phyloP scores from a whole-genome alignment of 345 rosid species.

The Orychophragmus violaceus region DNA sequence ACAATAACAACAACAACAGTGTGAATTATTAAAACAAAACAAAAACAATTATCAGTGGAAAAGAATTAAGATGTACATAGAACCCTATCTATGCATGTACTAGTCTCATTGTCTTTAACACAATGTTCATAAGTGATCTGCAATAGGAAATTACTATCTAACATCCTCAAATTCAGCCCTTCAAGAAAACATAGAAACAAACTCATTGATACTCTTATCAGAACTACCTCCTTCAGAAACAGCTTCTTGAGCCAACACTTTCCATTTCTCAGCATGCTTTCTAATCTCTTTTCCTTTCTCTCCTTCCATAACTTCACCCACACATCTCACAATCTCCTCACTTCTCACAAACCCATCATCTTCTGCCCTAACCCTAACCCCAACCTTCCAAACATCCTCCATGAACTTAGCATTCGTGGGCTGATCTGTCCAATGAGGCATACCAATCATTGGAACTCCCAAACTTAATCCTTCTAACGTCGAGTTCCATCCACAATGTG shows the following conservation, averaged over 20 bases:
- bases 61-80: too few relatives aligned
- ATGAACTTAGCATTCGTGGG: constrained; percentile 35
- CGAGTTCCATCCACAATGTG: constrained; percentile 55
- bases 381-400: constrained; percentile 43
- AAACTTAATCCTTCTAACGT: constrained; percentile 22
- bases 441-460: constrained; percentile 38
- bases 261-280: constrained; percentile 44
- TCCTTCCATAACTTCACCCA: constrained; percentile 51
- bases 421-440: constrained; percentile 38
- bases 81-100: too few relatives aligned
- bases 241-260: constrained; percentile 39
- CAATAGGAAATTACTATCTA: background rate
- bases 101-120: background rate
- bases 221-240: constrained; percentile 55
- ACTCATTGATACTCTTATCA: constrained; percentile 36
- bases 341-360: constrained; percentile 28
- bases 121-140: background rate
- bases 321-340: constrained; percentile 43
- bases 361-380: constrained; percentile 32
- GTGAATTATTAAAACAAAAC: background rate
- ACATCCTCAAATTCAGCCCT: background rate
- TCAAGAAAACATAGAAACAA: constrained; percentile 25
- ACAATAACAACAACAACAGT: background rate
- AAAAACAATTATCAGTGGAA: background rate
- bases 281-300: constrained; percentile 34